A percentile compares a stretch with the other conserved stretches of the same genome.
Conservation (phyloP, 176 grass and related monocot genomes). For the Zea luxurians region DNA sequence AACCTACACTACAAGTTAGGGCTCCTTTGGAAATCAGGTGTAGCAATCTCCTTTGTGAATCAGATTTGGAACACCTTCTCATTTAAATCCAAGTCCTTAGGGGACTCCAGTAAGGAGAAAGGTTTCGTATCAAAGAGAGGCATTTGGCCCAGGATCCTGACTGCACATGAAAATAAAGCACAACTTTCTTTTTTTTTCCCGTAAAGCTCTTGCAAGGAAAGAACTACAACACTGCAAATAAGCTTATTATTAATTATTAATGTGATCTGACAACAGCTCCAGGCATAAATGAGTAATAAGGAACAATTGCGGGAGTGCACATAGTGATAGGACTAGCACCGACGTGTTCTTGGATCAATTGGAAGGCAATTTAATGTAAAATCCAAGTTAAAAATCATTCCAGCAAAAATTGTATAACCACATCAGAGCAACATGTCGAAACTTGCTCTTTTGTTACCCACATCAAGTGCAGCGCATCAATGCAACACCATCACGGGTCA, state of each 20-base stretch:
- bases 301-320: background rate
- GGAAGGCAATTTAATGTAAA: background rate
- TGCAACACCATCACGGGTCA: background rate
- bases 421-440: background rate
- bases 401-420: background rate
- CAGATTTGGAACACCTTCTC: constrained; percentile 77
- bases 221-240: background rate
- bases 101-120: constrained; percentile 60
- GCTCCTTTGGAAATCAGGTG: no score
- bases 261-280: background rate
- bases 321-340: background rate
- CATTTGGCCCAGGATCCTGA: constrained; percentile 44
- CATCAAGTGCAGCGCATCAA: background rate
- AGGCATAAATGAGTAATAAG: background rate
- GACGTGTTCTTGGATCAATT: background rate
- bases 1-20: no score
- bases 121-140: constrained; percentile 71
- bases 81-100: constrained; percentile 68
- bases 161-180: constrained; percentile 20
- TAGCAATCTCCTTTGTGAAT: constrained; percentile 70
- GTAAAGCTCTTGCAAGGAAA: background rate
- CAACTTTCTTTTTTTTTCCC: background rate
- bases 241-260: background rate
- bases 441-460: background rate
- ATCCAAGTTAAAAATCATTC: background rate